Base-by-base conservation (phyloP, 1,284 basidiomycete genomes). In the Mycosarcoma maydis region DNA sequence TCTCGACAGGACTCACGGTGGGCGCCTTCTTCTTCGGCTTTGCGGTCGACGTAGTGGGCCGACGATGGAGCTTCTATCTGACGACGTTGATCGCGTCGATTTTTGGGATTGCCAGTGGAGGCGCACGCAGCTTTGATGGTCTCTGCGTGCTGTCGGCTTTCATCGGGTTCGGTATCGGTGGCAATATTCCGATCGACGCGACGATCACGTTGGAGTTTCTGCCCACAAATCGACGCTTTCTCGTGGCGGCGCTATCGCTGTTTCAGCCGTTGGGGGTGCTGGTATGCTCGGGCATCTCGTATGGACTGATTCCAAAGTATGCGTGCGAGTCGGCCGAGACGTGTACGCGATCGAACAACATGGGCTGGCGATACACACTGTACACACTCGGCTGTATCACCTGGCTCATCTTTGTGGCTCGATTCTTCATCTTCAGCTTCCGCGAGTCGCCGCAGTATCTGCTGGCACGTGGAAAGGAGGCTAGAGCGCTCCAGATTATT, bases 301-400 rank as follows among this genome's bases (percentile, higher is more conserved):
- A 76, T 48, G 76, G 73, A 5, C 58, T 80, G 23, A 61, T 80
- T n/a, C 75, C 75, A 14, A 50, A 44, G 7, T 73, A 69, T 37
- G 60, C 70, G 11, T 81, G 79, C 47, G 64, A 47, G 5, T 42
- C 57, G 16, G 38, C 49, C 2, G 68, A 36, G 4, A 55, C 39
- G 4, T 80, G 78, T 41, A 64, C 68, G 2, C 43, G 57, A 6
- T 23, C 33, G 6, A 67, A 64, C 37, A 80, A 80, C 53, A 68
- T 73, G 66, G 78, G 78, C n/a, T 80, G 78, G 78, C 56, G 78
- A 6, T 80, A 78, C 41, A 72, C 61, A n/a, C 44, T 78, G 3
- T 76, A 70, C 33, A 73, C 71, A n/a, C 48, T 80, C 24, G 78
- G 78, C 40, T 75, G 64, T 29, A 69, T 80, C 40, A 78, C 76